A percentile compares a stretch with the other conserved stretches of the same genome.
These are phyloP conservation scores for Coemansia sp. DNA, from an alignment of 192 early-diverging fungal genomes.

Conservation along the genomic window DNA sequence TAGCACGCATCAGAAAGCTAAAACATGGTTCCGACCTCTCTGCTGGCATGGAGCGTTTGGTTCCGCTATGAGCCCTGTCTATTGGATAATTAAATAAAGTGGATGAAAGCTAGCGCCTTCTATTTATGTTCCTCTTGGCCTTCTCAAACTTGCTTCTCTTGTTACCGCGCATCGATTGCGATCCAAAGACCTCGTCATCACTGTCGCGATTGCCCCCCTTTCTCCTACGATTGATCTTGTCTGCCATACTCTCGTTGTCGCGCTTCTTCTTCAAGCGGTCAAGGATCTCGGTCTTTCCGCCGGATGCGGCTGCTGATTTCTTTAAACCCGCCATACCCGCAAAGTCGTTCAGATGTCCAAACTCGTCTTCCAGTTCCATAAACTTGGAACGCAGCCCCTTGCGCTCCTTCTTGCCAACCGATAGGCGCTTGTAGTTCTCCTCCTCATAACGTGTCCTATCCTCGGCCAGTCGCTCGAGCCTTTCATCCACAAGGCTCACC, in stretches of 20 bases:
- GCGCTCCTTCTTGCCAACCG: constrained; percentile 75
- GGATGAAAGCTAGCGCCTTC: constrained; percentile 15
- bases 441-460: constrained; percentile 83
- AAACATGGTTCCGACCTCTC: neutral
- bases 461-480: constrained; percentile 60
- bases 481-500: constrained; percentile 59
- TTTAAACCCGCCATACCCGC: constrained; percentile 43
- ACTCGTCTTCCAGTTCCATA: constrained; percentile 79
- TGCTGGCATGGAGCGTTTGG: neutral
- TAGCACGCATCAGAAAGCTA: constrained; percentile 75
- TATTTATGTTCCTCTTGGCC: constrained; percentile 31
- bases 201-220: constrained; percentile 16
- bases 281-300: constrained; percentile 36
- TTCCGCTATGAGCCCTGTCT: neutral
- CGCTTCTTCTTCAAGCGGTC: constrained; percentile 35
- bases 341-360: constrained; percentile 67
- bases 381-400: constrained; percentile 61
- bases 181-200: constrained; percentile 29
- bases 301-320: constrained; percentile 14
- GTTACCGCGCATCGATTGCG: constrained; percentile 8
- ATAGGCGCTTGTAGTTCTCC: constrained; percentile 82
- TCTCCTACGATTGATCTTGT: constrained; percentile 38
- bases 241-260: constrained; percentile 50
- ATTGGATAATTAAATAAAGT: neutral
- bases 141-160: constrained; percentile 37